Percentiles rank a stretch among this genome's conserved stretches.
These are phyloP conservation scores for Ormosia emarginata DNA, from an alignment of 306 rosid genomes.

Conservation along the genomic window DNA sequence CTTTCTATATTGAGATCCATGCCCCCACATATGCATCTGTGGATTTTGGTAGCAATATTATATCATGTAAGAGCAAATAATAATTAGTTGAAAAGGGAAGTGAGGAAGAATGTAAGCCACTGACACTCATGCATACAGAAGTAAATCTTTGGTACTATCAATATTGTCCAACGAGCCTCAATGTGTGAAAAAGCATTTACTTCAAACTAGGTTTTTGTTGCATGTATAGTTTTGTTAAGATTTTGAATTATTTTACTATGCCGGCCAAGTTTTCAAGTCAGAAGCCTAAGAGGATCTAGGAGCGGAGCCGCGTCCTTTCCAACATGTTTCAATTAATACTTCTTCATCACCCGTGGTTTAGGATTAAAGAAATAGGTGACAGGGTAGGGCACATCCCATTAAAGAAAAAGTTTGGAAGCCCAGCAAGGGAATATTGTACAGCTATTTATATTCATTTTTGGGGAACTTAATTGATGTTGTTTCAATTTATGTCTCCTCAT, in stretches of 20 bases:
- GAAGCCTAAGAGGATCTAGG: background rate
- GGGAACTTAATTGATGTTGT: background rate
- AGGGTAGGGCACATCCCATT: constrained; percentile 31
- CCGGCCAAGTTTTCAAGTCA: constrained; percentile 4
- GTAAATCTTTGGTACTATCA: background rate
- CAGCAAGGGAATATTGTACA: constrained; percentile 28
- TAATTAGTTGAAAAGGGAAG: background rate
- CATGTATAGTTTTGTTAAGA: constrained; percentile 17
- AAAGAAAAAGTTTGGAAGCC: constrained; percentile 33
- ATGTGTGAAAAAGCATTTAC: constrained; percentile 7
- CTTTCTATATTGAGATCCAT: constrained; percentile 90
- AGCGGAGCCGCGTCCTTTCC: constrained; percentile 13
- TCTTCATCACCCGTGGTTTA: constrained; percentile 21
- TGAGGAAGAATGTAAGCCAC: background rate
- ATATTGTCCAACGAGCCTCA: background rate
- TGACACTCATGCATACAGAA: background rate
- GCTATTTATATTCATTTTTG: constrained; percentile 28
- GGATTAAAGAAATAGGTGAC: constrained; percentile 32
- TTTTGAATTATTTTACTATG: background rate
- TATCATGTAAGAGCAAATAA: background rate
- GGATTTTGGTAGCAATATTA: background rate
- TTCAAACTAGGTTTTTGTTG: background rate
- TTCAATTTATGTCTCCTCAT: constrained; percentile 8
- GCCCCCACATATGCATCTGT: constrained; percentile 99
- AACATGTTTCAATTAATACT: constrained; percentile 23